Percentiles rank a stretch among this genome's conserved stretches.
phyloP scores from a whole-genome alignment of 257 asterid species.

The Solanum verrucosum region DNA sequence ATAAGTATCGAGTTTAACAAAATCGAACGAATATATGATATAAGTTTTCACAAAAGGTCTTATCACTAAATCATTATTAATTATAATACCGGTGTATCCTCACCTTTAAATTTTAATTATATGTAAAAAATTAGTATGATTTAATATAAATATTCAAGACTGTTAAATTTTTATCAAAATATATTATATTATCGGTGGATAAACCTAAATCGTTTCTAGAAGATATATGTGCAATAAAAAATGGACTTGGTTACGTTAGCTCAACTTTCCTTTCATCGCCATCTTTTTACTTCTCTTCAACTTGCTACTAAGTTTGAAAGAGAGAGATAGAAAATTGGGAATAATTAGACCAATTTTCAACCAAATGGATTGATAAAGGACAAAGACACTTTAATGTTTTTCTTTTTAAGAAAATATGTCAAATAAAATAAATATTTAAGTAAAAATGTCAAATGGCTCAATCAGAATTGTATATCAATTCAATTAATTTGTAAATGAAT shows the following conservation, averaged over 20 bases:
- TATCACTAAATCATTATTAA: background rate
- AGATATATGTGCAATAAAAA: background rate
- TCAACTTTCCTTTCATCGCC: background rate
- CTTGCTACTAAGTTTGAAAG: background rate
- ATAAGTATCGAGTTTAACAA: too few species aligned
- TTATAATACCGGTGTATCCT: background rate
- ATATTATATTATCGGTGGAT: background rate
- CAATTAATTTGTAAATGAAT: too few species aligned
- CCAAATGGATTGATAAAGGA: background rate
- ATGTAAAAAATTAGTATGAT: background rate
- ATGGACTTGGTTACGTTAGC: background rate
- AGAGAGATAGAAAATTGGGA: background rate
- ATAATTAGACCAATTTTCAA: background rate
- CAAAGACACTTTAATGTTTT: background rate
- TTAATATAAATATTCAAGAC: background rate
- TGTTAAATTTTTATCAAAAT: background rate
- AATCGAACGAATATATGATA: background rate
- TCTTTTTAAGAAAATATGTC: background rate
- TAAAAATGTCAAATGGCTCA: too few species aligned
- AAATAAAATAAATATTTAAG: too few species aligned
- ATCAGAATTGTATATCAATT: too few species aligned
- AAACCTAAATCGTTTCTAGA: background rate
- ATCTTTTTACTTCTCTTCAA: background rate
- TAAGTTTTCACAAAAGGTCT: background rate
- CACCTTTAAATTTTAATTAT: background rate